A percentile compares a stretch with the other conserved stretches of the same genome.
Evolutionary conservation across 2,329 filamentous ascomycete genomes (phyloP).

Genomic region (Blumeria graminis): DNA sequence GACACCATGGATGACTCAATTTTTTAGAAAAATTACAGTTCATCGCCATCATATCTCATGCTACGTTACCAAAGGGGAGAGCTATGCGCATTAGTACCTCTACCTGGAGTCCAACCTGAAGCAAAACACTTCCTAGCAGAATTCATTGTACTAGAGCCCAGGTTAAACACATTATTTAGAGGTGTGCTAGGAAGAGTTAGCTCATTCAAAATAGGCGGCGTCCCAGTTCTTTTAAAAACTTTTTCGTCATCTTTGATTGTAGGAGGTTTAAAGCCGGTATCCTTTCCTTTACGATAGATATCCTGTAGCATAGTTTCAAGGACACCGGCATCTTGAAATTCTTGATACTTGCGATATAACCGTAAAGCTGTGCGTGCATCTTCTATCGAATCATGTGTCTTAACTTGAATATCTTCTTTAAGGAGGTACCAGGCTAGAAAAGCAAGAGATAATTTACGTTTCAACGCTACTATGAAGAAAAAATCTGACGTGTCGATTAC

Average conservation of each 20-base stretch:
- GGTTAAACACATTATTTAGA: constrained; percentile 14
- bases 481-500: constrained; percentile 86
- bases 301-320: constrained; percentile 66
- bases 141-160: neutral
- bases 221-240: constrained; percentile 25
- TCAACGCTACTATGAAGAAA: constrained; percentile 59
- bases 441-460: constrained; percentile 71
- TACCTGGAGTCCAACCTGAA: neutral
- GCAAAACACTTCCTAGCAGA: neutral
- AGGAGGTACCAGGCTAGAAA: constrained; percentile 82
- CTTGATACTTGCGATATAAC: constrained; percentile 70
- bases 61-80: too few species aligned
- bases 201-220: constrained; percentile 24
- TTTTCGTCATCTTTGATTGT: constrained; percentile 21
- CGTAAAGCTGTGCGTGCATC: constrained; percentile 79
- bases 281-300: constrained; percentile 47
- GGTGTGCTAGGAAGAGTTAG: constrained; percentile 22
- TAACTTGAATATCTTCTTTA: constrained; percentile 80
- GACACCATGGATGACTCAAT: too few species aligned
- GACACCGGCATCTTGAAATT: constrained; percentile 69
- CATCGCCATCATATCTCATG: too few species aligned
- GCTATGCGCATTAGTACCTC: neutral
- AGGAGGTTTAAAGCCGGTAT: constrained; percentile 32
- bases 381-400: constrained; percentile 85
- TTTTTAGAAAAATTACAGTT: too few species aligned